phyloP scores from a whole-genome alignment of 768 basidiomycete genomes.

The Russula foetens region DNA sequence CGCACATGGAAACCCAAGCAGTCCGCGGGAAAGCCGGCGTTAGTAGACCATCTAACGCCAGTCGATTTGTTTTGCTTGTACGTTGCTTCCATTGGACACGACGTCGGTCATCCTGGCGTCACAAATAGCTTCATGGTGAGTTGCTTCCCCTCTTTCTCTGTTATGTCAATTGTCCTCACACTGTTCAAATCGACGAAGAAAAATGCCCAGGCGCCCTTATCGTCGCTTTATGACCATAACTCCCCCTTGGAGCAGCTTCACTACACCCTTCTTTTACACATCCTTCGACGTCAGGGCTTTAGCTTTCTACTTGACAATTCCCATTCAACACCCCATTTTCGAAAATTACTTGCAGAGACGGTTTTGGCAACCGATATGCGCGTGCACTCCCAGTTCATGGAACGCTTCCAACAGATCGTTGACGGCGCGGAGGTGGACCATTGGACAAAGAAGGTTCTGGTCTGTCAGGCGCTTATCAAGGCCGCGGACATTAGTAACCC shows the following conservation, averaged over 20 bases:
- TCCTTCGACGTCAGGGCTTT: slow-evolving; percentile 76
- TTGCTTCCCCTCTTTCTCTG: slow-evolving; percentile 16
- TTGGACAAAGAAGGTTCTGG: slow-evolving; percentile 44
- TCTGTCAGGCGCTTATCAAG: slow-evolving; percentile 91
- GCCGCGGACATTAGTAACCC: slow-evolving; percentile 99
- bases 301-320: slow-evolving; percentile 57
- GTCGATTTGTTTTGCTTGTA: slow-evolving; percentile 79
- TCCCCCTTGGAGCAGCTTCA: slow-evolving; percentile 93
- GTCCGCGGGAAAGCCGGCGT: slow-evolving; percentile 19
- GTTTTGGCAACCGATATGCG: slow-evolving; percentile 95
- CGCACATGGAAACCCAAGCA: slow-evolving; percentile 33
- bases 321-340: slow-evolving; percentile 40
- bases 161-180: background rate
- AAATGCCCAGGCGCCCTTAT: slow-evolving; percentile 88
- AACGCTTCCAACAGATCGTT: slow-evolving; percentile 46
- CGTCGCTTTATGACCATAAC: slow-evolving; percentile 79
- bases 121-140: slow-evolving; percentile 90
- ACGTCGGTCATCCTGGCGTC: slow-evolving; percentile 94
- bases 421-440: slow-evolving; percentile 33
- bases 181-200: slow-evolving; percentile 42
- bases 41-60: slow-evolving; percentile 37
- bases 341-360: slow-evolving; percentile 69
- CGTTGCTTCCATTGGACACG: slow-evolving; percentile 93
- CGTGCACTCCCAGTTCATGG: slow-evolving; percentile 81
- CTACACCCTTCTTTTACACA: slow-evolving; percentile 67